Evolutionary conservation across 2,329 filamentous ascomycete genomes (phyloP).

Genomic region (Calonectria hawksworthii): DNA sequence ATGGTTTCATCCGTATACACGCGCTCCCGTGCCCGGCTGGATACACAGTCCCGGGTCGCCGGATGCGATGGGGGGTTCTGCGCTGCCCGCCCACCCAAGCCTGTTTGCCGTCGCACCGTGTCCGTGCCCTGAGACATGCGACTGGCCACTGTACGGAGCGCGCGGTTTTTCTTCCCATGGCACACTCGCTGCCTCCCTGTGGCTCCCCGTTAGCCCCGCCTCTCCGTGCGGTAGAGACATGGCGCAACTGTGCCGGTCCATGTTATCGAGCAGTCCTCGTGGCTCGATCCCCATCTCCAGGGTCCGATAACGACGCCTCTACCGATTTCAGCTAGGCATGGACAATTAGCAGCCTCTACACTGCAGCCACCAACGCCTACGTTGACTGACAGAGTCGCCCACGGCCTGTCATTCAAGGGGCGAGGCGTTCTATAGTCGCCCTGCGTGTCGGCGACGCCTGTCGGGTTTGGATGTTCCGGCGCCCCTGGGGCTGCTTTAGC

Average conservation of each 20-base stretch:
- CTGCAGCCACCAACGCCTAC: neutral
- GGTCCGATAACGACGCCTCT: slow-evolving; percentile 9
- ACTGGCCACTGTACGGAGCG: slow-evolving; percentile 11
- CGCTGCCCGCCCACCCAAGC: neutral
- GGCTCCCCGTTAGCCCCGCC: slow-evolving; percentile 9
- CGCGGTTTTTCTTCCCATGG: slow-evolving; percentile 5
- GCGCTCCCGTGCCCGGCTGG: neutral
- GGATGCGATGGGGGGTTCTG: neutral
- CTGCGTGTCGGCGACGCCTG: slow-evolving; percentile 40
- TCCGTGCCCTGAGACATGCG: neutral
- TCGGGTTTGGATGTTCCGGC: slow-evolving; percentile 28
- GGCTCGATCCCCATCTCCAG: neutral
- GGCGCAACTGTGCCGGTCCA: slow-evolving; percentile 4
- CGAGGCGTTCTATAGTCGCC: neutral
- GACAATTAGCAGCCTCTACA: neutral
- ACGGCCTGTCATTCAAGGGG: neutral
- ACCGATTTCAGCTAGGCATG: slow-evolving; percentile 8
- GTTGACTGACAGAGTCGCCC: neutral
- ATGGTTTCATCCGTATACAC: neutral
- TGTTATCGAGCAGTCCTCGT: neutral
- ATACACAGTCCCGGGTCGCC: slow-evolving; percentile 7
- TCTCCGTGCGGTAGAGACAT: slow-evolving; percentile 13
- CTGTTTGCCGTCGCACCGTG: slow-evolving; percentile 14
- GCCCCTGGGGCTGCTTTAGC: slow-evolving; percentile 7
- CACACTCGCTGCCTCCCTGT: neutral